Percentiles rank a stretch among this genome's conserved stretches.
These are phyloP conservation scores for Phytophthora meadii DNA, from an alignment of 352 stramenopile genomes.

Conservation along the genomic window DNA sequence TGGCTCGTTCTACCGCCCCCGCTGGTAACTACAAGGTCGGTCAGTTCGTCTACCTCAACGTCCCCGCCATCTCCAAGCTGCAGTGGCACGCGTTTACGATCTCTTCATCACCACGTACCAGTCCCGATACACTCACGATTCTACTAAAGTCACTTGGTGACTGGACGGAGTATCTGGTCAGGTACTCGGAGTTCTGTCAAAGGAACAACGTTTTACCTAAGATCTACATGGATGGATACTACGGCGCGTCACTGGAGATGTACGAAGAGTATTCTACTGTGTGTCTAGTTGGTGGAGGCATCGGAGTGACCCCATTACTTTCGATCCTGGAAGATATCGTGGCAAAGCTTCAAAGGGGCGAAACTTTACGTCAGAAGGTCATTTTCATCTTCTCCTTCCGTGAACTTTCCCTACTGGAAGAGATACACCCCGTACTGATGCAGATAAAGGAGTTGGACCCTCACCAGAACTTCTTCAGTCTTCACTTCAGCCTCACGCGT, in stretches of 20 bases:
- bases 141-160: constrained; percentile 51
- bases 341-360: constrained; percentile 19
- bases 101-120: constrained; percentile 42
- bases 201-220: constrained; percentile 27
- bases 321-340: constrained; percentile 56
- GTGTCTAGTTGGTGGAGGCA: constrained; percentile 51
- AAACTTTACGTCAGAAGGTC: constrained; percentile 25
- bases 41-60: constrained; percentile 58
- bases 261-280: constrained; percentile 51
- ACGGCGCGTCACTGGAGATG: constrained; percentile 44
- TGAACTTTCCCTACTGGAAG: constrained; percentile 48
- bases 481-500: constrained; percentile 41
- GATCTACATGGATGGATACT: constrained; percentile 64
- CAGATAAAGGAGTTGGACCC: constrained; percentile 40
- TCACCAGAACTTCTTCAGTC: constrained; percentile 23
- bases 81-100: constrained; percentile 65
- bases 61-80: constrained; percentile 48
- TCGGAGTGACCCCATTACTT: constrained; percentile 54
- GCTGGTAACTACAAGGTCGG: constrained; percentile 39
- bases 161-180: constrained; percentile 53
- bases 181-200: constrained; percentile 42
- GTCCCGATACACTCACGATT: constrained; percentile 42
- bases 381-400: constrained; percentile 53
- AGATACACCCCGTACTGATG: constrained; percentile 43
- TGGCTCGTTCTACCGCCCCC: constrained; percentile 24